Base-by-base conservation (phyloP, 1,284 basidiomycete genomes). In the Cryptococcus jaspeensis region DNA sequence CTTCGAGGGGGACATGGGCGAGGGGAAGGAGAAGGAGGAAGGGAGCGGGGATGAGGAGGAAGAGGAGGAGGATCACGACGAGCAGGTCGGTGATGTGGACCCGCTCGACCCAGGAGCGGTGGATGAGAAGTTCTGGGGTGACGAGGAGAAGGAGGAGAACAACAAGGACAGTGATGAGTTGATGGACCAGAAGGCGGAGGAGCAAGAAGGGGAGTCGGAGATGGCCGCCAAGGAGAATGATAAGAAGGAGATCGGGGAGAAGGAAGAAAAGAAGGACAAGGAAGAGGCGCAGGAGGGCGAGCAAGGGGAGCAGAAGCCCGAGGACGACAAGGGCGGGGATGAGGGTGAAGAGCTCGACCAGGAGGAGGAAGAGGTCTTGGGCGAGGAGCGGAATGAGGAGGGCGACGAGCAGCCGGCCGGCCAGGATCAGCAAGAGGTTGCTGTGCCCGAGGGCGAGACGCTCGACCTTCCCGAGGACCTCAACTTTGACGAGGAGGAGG, bases 61-160 rank as follows among this genome's bases (percentile, higher is more conserved):
- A 1, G 81, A 82, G 1, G 85, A 85, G 3, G 81, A 72, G 25
- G 74, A 81, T 3, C 85, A 87, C 41, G 92, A 97, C 44, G 94
- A 98, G 64, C 86, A 87, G 56, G 77, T 95, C 25, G 92, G 87
- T 28, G 84, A 94, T 59, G 81, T 97, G 42, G 92, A 96, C 76
- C 84, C 86, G 1, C 81, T 85, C n/a, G 93, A 97, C 76, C 89
- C 91, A 8, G 83, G 85, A 25, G 87, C 88, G 0, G 85, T 97
- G 11, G 95, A 99, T 71, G 95, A 99, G 79, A 98, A 98, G 79
- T 82, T 99, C 65, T 98, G 96, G 95, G 92, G 88, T 37, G 89
- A 93, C 62, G 88, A 94, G 62, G 72, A 80, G 28, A 80, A 83
- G 11, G 65, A 77, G 5, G 76, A 81, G 50, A 79, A 84, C 52